Evolutionary conservation across 352 stramenopile species (phyloP), one percentile per base, ranked within the genome.

Genomic region (Phytophthora citrophthora): DNA sequence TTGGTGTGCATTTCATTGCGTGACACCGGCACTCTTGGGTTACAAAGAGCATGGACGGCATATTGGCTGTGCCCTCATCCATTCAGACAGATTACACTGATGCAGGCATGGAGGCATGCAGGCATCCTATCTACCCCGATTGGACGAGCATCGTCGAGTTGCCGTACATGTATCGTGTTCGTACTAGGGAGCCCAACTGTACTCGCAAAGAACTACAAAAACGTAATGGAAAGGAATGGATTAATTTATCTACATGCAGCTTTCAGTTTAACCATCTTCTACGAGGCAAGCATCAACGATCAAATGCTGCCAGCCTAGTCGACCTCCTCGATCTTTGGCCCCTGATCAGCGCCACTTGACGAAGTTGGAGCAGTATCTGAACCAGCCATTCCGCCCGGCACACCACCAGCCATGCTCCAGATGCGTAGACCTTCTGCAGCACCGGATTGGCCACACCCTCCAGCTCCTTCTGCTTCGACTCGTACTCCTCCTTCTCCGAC

Each of bases 401-500:
- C 58, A 18, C 64, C 64, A 31, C 79, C 77, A 9, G 70, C 63
- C 67, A 83, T 80, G 40, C 77, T 20, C 64, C 61, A 59, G 74
- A 77, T 54, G 93, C 86, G 56, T 96, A 96, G 45, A 91, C 81
- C 68, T 82, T 82, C 57, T 94, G 86, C 55, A 97, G 49, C 27
- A 96, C 94, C 9, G 87, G 89, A 61, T 96, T 97, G 4, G 82
- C 89, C 26, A 96, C 62, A 29, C 63, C 60, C 60, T 97, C 89
- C 0, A 97, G 76, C 75, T 97, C 89, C 73, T 97, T 97, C 77
- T 97, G 90, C 75, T 96, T 80, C 18, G 32, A 53, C 27, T 97
- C 90, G 66, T 88, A 97, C 67, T 97, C 80, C 56, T 89, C 78
- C 72, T 88, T 90, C 75, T 90, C 81, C 5, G 79, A 58, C 8